These are phyloP conservation scores for Vigna radiata DNA, from an alignment of 306 rosid species.

Conservation along the genomic window DNA sequence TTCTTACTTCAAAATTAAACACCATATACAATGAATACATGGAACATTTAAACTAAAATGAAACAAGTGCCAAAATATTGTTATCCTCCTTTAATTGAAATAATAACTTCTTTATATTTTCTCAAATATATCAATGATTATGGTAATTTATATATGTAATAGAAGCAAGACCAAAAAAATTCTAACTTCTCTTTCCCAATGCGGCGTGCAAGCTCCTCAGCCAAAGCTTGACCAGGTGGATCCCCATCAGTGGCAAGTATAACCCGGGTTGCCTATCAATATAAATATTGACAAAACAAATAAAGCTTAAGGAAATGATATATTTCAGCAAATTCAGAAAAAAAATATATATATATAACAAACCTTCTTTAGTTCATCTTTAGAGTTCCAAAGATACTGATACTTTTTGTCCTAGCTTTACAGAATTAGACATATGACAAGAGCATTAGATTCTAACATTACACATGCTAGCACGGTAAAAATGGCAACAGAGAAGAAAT, in stretches of 20 bases:
- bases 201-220: slow-evolving; percentile 99
- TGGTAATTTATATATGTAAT: slow-evolving; percentile 21
- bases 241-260: slow-evolving; percentile 97
- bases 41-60: not conserved
- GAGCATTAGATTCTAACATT: slow-evolving; percentile 58
- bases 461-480: slow-evolving; percentile 24
- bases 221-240: slow-evolving; percentile 94
- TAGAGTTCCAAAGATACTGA: slow-evolving; percentile 96
- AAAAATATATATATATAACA: slow-evolving; percentile 34
- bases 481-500: slow-evolving; percentile 20
- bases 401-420: slow-evolving; percentile 93
- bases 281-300: slow-evolving; percentile 35
- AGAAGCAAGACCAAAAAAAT: slow-evolving; percentile 33
- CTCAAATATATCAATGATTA: slow-evolving; percentile 22
- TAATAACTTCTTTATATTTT: slow-evolving; percentile 3
- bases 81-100: slow-evolving; percentile 10
- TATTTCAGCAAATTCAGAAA: slow-evolving; percentile 24
- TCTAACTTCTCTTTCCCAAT: slow-evolving; percentile 89
- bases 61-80: slow-evolving; percentile 9
- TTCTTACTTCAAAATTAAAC: not conserved
- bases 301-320: slow-evolving; percentile 25
- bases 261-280: slow-evolving; percentile 82
- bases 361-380: slow-evolving; percentile 77
- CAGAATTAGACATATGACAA: slow-evolving; percentile 58
- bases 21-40: not conserved